phyloP scores from a whole-genome alignment of 2,329 filamentous ascomycete genomes.

The Cryoendolithus antarcticus region DNA sequence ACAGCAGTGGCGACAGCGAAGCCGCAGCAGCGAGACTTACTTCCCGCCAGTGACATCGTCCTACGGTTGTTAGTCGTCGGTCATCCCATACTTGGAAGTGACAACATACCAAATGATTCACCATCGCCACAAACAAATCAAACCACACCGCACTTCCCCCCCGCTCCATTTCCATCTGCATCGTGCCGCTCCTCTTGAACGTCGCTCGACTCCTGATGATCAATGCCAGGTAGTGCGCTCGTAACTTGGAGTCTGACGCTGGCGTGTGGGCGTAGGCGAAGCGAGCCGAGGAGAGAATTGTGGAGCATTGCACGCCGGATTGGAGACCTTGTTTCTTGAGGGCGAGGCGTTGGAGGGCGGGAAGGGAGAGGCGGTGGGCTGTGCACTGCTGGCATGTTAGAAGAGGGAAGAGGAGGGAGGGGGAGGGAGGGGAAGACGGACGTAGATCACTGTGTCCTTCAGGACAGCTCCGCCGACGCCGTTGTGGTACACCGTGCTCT shows the following conservation, averaged over 20 bases:
- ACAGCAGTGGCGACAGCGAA: too few relatives aligned
- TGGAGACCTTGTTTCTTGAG: slow-evolving; percentile 84
- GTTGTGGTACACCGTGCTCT: slow-evolving; percentile 51
- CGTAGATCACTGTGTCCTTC: slow-evolving; percentile 79
- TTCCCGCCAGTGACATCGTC: slow-evolving; percentile 1
- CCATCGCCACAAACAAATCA: slow-evolving; percentile 84
- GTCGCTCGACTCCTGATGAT: slow-evolving; percentile 80
- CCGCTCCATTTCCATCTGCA: slow-evolving; percentile 88
- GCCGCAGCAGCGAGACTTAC: too few relatives aligned
- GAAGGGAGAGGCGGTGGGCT: slow-evolving; percentile 70
- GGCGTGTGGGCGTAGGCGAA: slow-evolving; percentile 84
- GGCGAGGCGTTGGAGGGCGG: slow-evolving; percentile 72
- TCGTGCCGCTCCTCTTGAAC: slow-evolving; percentile 87
- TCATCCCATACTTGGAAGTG: neutral
- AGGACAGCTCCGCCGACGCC: slow-evolving; percentile 55
- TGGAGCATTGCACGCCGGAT: slow-evolving; percentile 70
- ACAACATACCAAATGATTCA: slow-evolving; percentile 67
- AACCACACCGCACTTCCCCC: slow-evolving; percentile 76
- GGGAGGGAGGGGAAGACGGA: neutral
- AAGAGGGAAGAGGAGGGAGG: neutral
- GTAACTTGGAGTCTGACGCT: slow-evolving; percentile 74
- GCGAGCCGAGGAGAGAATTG: slow-evolving; percentile 74
- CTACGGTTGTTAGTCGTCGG: neutral
- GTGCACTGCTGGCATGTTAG: slow-evolving; percentile 42
- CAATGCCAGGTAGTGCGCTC: slow-evolving; percentile 81